Percentiles rank a stretch among this genome's conserved stretches.
These are phyloP conservation scores for Aspergillus sp. DNA, from an alignment of 2,329 filamentous ascomycete species.

Conservation along the genomic window DNA sequence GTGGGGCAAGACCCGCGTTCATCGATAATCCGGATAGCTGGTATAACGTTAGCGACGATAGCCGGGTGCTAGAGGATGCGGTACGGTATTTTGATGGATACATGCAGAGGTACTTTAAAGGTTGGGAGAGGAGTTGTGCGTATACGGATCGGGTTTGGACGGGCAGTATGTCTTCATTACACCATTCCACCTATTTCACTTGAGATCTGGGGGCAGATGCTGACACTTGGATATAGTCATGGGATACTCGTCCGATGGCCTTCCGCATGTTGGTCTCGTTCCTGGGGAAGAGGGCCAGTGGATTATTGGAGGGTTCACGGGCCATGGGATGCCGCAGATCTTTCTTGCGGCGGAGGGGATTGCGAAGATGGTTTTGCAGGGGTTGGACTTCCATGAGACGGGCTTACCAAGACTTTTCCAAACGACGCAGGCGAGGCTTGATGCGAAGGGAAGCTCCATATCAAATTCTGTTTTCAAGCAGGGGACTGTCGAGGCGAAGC, in stretches of 20 bases:
- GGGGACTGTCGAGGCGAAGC: background rate
- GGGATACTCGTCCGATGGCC: conserved; percentile 55
- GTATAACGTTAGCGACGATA: conserved; percentile 54
- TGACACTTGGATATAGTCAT: conserved; percentile 44
- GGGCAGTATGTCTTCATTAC: conserved; percentile 33
- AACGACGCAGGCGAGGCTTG: conserved; percentile 32
- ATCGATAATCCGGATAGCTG: conserved; percentile 41
- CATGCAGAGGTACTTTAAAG: conserved; percentile 43
- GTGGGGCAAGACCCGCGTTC: conserved; percentile 60
- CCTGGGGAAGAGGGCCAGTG: conserved; percentile 55
- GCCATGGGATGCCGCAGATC: conserved; percentile 69
- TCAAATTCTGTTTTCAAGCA: background rate
- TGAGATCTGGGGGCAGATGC: background rate
- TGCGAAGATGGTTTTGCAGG: conserved; percentile 56
- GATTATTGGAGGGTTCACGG: conserved; percentile 65
- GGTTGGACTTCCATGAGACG: conserved; percentile 30
- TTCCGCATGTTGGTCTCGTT: conserved; percentile 59
- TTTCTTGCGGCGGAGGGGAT: conserved; percentile 64
- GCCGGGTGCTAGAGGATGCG: conserved; percentile 52
- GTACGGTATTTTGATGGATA: conserved; percentile 45
- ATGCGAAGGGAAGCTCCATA: conserved; percentile 3
- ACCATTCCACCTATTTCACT: background rate
- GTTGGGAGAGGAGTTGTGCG: conserved; percentile 41
- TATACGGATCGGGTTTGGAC: conserved; percentile 41
- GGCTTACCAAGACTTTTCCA: conserved; percentile 39